Base-by-base conservation (phyloP, 1,284 basidiomycete genomes). In the Cryptococcus hybrid region DNA sequence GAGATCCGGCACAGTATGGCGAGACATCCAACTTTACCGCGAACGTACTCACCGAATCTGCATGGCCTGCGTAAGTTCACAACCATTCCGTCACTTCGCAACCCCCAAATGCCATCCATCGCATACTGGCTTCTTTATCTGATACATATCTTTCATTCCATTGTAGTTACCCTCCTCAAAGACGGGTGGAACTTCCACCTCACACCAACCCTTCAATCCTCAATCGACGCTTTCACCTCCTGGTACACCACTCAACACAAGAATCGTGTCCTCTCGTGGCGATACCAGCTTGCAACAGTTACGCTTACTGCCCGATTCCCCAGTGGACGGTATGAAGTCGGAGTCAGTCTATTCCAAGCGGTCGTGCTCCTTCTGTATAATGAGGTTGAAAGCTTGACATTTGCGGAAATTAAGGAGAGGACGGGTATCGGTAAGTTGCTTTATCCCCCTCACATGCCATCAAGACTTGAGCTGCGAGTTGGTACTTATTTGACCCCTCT, bases 361-460 rank as follows among this genome's bases (percentile, higher is more conserved):
- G 77, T 90, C 5, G 84, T 96, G 1, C 79, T 99, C 0, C 78
- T 98, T n/a, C 81, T 92, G n/a, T 99, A 98, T 83, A 93, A 95
- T 68, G 84, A 88, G 1, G 80, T 64, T 39, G 73, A 76, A 43
- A 62, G 61, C 6, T 73, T 92, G 1, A 76, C 81, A 11, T 92
- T 88, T 74, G 72, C 71, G 34, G 86, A 90, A 37, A 88, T 97
- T 52, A 81, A 84, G 59, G 83, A 82, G 48, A 80, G 84, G 62
- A 90, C 88, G 0, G 80, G 84, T n/a, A 85, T 97, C 64, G 87
- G 90, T 92, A 51, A 67, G 87, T 77, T 15, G 24, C 11, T 45
- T 37, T 6, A 43, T 44, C 15, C 8, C 7, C 6, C 42, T 11
- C 36, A 30, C 40, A 13, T 13, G 34, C n/a, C 7, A 13, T 47